phyloP scores from a whole-genome alignment of 805 yeast genomes.

The Blastobotrys terrestris region DNA sequence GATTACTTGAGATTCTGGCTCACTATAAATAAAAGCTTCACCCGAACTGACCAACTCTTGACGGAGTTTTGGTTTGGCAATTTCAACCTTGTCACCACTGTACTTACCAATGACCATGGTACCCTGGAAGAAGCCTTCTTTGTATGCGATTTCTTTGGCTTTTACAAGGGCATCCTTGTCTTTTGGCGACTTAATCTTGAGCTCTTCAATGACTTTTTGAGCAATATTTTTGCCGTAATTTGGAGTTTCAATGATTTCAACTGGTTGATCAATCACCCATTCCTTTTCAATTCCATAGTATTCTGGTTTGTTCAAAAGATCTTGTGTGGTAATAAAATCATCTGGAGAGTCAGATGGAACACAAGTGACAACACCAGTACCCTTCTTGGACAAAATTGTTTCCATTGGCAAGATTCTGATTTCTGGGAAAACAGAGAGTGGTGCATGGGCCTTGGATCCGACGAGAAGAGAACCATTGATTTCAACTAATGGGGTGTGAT shows the following conservation, averaged over 20 bases:
- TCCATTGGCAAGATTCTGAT: constrained; percentile 94
- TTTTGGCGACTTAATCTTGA: constrained; percentile 92
- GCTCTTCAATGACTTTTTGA: constrained; percentile 69
- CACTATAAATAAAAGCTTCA: constrained; percentile 83
- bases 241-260: constrained; percentile 72
- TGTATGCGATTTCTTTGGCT: constrained; percentile 93
- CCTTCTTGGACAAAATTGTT: constrained; percentile 87
- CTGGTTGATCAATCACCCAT: constrained; percentile 74
- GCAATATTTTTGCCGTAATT: constrained; percentile 89
- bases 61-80: constrained; percentile 81
- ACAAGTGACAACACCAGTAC: constrained; percentile 98
- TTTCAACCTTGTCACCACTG: constrained; percentile 84
- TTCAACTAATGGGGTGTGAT: constrained; percentile 50
- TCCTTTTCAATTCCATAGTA: constrained; percentile 77
- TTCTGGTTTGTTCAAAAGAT: constrained; percentile 82
- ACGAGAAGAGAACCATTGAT: constrained; percentile 69
- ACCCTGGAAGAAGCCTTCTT: constrained; percentile 95
- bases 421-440: constrained; percentile 62
- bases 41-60: constrained; percentile 72
- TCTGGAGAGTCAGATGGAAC: constrained; percentile 99
- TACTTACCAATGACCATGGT: constrained; percentile 72
- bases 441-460: constrained; percentile 85
- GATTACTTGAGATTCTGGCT: constrained; percentile 84
- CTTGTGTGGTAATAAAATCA: constrained; percentile 82
- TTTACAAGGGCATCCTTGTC: constrained; percentile 78